Evolutionary conservation across 331 rosid genomes (phyloP).

Genomic region (Stylosanthes scabra): DNA sequence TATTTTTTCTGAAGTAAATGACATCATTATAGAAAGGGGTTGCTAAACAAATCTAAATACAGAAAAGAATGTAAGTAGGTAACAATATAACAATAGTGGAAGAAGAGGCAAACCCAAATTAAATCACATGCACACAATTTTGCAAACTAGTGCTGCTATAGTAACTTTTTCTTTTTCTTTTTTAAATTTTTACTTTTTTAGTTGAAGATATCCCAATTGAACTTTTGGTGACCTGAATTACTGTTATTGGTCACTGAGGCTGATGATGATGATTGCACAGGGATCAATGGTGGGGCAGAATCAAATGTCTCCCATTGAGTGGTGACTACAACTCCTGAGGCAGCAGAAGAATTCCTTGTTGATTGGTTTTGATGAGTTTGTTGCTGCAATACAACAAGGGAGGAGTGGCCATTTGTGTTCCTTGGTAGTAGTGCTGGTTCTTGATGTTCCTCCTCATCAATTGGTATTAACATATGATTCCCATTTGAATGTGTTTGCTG

Average conservation of each 20-base stretch:
- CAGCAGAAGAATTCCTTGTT: conserved; percentile 54
- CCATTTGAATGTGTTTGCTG: conserved; percentile 51
- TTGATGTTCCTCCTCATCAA: conserved; percentile 55
- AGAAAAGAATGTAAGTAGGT: conserved; percentile 72
- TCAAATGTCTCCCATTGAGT: conserved; percentile 96
- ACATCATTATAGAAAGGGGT: conserved; percentile 46
- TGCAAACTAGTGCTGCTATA: conserved; percentile 33
- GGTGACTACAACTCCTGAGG: conserved; percentile 78
- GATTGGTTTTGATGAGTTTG: conserved; percentile 41
- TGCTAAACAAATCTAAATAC: conserved; percentile 72
- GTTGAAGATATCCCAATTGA: conserved; percentile 88
- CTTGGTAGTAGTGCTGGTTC: conserved; percentile 26
- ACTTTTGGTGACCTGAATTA: conserved; percentile 66
- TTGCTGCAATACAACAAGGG: conserved; percentile 33
- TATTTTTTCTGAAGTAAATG: conserved; percentile 67
- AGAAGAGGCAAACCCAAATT: conserved; percentile 59
- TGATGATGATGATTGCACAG: conserved; percentile 51
- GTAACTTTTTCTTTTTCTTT: background rate
- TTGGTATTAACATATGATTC: conserved; percentile 40
- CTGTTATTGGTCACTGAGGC: conserved; percentile 47
- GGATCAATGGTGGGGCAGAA: conserved; percentile 53
- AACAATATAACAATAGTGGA: conserved; percentile 50
- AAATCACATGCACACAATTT: conserved; percentile 63
- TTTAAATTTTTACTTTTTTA: conserved; percentile 20
- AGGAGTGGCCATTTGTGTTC: conserved; percentile 35